Percentiles rank a stretch among this genome's conserved stretches.
Evolutionary conservation across 1,284 basidiomycete species (phyloP).

Genomic region (Takashimella koratensis): DNA sequence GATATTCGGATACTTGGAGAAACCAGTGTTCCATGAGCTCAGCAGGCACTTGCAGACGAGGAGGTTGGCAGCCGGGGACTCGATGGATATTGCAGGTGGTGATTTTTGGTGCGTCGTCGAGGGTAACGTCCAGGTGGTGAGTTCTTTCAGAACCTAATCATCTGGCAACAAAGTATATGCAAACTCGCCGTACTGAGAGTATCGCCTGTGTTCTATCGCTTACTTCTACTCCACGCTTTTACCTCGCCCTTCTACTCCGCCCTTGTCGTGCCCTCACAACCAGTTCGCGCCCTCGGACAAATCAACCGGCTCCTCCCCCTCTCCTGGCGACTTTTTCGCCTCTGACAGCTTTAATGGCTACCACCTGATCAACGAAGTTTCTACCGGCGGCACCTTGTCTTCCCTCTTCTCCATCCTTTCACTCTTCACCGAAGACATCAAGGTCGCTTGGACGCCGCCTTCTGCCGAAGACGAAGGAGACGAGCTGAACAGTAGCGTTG

Average conservation of each 20-base stretch:
- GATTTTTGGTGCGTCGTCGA: slow-evolving; percentile 96
- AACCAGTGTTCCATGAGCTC: slow-evolving; percentile 92
- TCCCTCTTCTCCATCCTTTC: slow-evolving; percentile 93
- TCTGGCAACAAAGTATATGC: too few species aligned
- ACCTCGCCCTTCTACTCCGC: not conserved
- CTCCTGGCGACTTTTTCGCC: slow-evolving; percentile 25
- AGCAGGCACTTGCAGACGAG: slow-evolving; percentile 88
- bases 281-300: slow-evolving; percentile 58
- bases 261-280: not conserved
- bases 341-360: slow-evolving; percentile 70
- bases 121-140: slow-evolving; percentile 58
- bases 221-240: too few species aligned
- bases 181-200: too few species aligned
- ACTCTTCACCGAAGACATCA: slow-evolving; percentile 95
- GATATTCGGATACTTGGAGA: slow-evolving; percentile 92
- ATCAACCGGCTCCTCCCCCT: slow-evolving; percentile 11
- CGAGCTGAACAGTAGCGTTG: not conserved
- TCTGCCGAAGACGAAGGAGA: not conserved
- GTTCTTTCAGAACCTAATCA: too few species aligned
- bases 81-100: slow-evolving; percentile 76
- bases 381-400: slow-evolving; percentile 89
- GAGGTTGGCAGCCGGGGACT: slow-evolving; percentile 80
- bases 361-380: slow-evolving; percentile 88
- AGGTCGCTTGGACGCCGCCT: slow-evolving; percentile 67
- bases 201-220: too few species aligned